A percentile compares a stretch with the other conserved stretches of the same genome.
These are phyloP conservation scores for Entomophthora muscae DNA, from an alignment of 371 early-diverging fungal genomes.

Conservation along the genomic window DNA sequence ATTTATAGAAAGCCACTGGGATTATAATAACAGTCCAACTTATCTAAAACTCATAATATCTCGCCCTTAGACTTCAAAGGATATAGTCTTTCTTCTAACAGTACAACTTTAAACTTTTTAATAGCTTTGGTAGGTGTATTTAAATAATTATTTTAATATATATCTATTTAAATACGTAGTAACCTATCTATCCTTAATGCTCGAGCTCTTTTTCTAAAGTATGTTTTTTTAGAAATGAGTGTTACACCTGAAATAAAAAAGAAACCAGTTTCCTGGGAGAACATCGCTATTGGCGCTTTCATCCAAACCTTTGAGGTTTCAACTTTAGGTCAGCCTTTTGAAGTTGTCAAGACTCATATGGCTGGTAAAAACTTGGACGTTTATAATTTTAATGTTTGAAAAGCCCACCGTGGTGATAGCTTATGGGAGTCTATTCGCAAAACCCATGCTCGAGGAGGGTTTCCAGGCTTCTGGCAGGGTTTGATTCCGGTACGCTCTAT, in stretches of 20 bases:
- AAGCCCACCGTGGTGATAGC: conserved; percentile 58
- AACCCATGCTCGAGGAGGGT: conserved; percentile 59
- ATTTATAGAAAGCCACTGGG: too few relatives aligned
- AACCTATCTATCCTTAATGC: too few relatives aligned
- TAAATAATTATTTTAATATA: too few relatives aligned
- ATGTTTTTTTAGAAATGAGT: background rate
- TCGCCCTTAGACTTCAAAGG: too few relatives aligned
- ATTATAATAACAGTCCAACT: too few relatives aligned
- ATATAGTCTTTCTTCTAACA: too few relatives aligned
- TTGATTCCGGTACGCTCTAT: conserved; percentile 23
- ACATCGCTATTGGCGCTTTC: conserved; percentile 13
- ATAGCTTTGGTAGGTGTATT: too few relatives aligned
- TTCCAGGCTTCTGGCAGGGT: conserved; percentile 69
- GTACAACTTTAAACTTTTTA: too few relatives aligned
- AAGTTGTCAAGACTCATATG: conserved; percentile 76
- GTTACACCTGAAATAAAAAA: conserved; percentile 6
- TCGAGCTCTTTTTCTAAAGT: background rate
- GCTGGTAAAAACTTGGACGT: conserved; percentile 17
- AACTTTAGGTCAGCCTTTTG: conserved; percentile 79
- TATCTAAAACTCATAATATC: too few relatives aligned
- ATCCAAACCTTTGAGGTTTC: conserved; percentile 50
- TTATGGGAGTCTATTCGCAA: conserved; percentile 34
- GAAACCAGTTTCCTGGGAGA: conserved; percentile 13
- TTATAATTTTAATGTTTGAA: background rate
- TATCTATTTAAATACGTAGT: too few relatives aligned